Percentiles rank a stretch among this genome's conserved stretches.
These are phyloP conservation scores for Cordyceps militaris DNA, from an alignment of 2,329 filamentous ascomycete species.

Conservation along the genomic window DNA sequence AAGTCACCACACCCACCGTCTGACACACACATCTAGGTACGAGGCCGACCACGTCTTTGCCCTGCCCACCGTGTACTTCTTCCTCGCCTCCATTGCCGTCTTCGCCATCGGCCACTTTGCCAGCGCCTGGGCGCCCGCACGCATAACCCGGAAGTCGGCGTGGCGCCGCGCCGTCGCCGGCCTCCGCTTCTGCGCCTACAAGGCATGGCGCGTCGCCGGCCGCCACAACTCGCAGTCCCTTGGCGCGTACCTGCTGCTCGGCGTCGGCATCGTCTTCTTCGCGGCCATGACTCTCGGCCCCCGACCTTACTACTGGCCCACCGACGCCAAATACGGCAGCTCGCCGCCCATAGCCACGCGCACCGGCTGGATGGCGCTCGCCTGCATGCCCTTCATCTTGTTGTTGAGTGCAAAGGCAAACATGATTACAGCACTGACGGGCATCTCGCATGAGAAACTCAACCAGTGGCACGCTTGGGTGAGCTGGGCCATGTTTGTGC, in stretches of 20 bases:
- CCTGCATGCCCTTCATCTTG: constrained; percentile 44
- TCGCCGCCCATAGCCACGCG: constrained; percentile 48
- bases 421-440: constrained; percentile 45
- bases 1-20: not conserved
- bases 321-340: constrained; percentile 35
- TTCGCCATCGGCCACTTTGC: constrained; percentile 35
- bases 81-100: constrained; percentile 40
- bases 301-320: constrained; percentile 50
- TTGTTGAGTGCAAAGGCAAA: constrained; percentile 48
- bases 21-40: constrained; percentile 14
- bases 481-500: constrained; percentile 47
- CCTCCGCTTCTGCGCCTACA: constrained; percentile 19
- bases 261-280: constrained; percentile 38
- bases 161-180: constrained; percentile 31
- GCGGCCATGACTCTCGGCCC: constrained; percentile 42
- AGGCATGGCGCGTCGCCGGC: constrained; percentile 16
- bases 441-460: constrained; percentile 50
- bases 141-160: constrained; percentile 22
- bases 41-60: constrained; percentile 47
- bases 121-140: constrained; percentile 23
- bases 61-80: constrained; percentile 45
- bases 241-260: constrained; percentile 34
- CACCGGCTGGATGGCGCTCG: constrained; percentile 45
- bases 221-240: constrained; percentile 38
- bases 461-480: constrained; percentile 50